phyloP scores from a whole-genome alignment of 2,329 filamentous ascomycete species.

The Macrophomina pseudophaseolina region DNA sequence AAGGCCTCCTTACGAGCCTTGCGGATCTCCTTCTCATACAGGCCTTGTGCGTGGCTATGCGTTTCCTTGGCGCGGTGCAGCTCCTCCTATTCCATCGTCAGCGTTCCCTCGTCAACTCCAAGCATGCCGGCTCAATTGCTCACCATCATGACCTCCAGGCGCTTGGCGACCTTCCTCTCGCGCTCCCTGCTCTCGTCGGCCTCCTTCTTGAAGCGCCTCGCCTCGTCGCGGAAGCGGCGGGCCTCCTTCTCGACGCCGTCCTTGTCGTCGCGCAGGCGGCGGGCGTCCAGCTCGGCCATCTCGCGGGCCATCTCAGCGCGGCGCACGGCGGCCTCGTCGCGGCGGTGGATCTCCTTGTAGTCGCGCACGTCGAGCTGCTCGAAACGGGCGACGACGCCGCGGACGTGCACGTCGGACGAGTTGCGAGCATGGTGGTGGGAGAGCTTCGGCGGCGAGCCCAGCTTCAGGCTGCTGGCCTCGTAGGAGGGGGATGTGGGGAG shows the following conservation, averaged over 20 bases:
- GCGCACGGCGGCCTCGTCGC: constrained; percentile 50
- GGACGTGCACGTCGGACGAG: constrained; percentile 45
- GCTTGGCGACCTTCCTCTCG: constrained; percentile 69
- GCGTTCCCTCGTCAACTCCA: not conserved
- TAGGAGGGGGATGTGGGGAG: constrained; percentile 44
- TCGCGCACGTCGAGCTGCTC: constrained; percentile 67
- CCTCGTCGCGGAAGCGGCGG: constrained; percentile 67
- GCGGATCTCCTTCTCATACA: constrained; percentile 77
- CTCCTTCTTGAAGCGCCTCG: constrained; percentile 59
- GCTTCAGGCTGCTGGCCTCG: constrained; percentile 29
- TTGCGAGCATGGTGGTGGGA: constrained; percentile 38
- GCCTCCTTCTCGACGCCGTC: constrained; percentile 76
- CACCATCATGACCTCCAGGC: constrained; percentile 73
- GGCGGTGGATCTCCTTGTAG: constrained; percentile 50
- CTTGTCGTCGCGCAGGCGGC: constrained; percentile 59
- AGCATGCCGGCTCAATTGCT: constrained; percentile 34
- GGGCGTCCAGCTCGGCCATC: constrained; percentile 40
- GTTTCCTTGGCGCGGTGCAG: constrained; percentile 73
- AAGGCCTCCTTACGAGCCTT: constrained; percentile 73
- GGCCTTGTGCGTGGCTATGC: constrained; percentile 47
- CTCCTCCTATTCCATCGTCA: constrained; percentile 63
- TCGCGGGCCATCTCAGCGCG: constrained; percentile 49
- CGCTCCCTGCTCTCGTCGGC: constrained; percentile 69
- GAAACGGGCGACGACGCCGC: constrained; percentile 69
- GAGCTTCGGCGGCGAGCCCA: constrained; percentile 30